Base-by-base conservation (phyloP, 768 basidiomycete species). In the Suillus decipiens region DNA sequence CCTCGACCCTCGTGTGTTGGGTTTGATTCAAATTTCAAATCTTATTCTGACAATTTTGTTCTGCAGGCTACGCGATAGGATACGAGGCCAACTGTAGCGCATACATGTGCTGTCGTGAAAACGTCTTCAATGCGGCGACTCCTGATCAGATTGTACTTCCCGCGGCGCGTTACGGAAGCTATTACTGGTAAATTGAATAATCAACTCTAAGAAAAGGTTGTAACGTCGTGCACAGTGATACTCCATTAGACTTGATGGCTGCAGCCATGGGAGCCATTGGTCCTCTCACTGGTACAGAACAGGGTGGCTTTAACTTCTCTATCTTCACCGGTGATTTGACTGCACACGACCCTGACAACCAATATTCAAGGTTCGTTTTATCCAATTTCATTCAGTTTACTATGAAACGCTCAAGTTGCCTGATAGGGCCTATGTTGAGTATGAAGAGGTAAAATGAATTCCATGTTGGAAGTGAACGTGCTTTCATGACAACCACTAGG, bases 271-370 rank as follows among this genome's bases (percentile, higher is more conserved):
- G 89, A 68, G 82, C 88, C 0, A 89, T 92, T 58, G 90, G 89
- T 9, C 80, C 80, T 6, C 77, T 92, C 14, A 82, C 89, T 2
- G 84, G 79, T 10, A 90, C 90, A 9, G 66, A 83, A 65, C 75
- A 79, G 0, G 82, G 77, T 3, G 87, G 86, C 0, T 89, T 91
- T 69, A 82, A 82, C 37, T 90, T 84, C 74, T 83, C 83, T 0
- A 43, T 92, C 15, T 92, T 84, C 70, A 92, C 90, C 0, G 90
- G 90, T 28, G 90, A 92, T 70, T 71, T 91, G 51, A 89, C 90
- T 28, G 81, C 87, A 11, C 90, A 92, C 68, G 90, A 92, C 71
- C 68, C 81, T 2, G 88, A 88, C 57, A 85, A 86, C 63, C 82
- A 90, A 70, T 76, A 90, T 41, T 86, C 84, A 14, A 80, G 86